Evolutionary conservation across 257 asterid genomes (phyloP).

Genomic region (Anisodus acutangulus): DNA sequence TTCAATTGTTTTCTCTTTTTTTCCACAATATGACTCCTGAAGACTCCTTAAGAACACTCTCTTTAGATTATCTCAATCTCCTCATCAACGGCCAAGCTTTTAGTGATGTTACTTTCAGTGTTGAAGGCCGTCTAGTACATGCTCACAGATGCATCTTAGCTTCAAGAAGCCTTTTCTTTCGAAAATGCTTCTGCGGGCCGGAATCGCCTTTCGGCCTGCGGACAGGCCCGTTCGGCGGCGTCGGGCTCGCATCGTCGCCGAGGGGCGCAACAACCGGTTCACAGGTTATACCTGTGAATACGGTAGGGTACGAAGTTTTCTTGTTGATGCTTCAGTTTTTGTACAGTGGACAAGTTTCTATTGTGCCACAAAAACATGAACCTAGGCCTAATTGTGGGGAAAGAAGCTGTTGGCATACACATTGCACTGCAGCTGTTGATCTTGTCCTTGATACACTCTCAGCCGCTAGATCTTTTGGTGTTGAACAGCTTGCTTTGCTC

Average conservation of each 20-base stretch:
- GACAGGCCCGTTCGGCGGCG: constrained; percentile 43
- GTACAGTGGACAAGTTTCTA: constrained; percentile 93
- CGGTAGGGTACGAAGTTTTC: constrained; percentile 89
- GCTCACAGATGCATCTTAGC: constrained; percentile 93
- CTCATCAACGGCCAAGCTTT: constrained; percentile 96
- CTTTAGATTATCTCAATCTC: constrained; percentile 84
- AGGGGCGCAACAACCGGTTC: constrained; percentile 40
- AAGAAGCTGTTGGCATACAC: constrained; percentile 89
- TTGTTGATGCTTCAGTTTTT: constrained; percentile 79
- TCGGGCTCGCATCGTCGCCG: constrained; percentile 36
- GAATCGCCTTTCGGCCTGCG: constrained; percentile 57
- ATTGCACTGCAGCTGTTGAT: constrained; percentile 98
- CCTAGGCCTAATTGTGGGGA: constrained; percentile 88
- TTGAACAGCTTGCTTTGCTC: constrained; percentile 88
- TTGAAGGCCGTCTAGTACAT: constrained; percentile 90
- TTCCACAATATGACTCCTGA: constrained; percentile 41
- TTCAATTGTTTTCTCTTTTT: not conserved
- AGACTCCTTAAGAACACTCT: constrained; percentile 83
- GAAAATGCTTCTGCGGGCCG: constrained; percentile 89
- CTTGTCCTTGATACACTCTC: constrained; percentile 87
- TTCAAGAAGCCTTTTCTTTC: constrained; percentile 81
- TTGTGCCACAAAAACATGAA: constrained; percentile 92
- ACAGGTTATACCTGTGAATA: constrained; percentile 75
- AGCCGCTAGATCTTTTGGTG: constrained; percentile 97
- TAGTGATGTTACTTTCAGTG: constrained; percentile 94